Conservation (phyloP, 192 early-diverging fungal species). For the Kappamyces sp. region DNA sequence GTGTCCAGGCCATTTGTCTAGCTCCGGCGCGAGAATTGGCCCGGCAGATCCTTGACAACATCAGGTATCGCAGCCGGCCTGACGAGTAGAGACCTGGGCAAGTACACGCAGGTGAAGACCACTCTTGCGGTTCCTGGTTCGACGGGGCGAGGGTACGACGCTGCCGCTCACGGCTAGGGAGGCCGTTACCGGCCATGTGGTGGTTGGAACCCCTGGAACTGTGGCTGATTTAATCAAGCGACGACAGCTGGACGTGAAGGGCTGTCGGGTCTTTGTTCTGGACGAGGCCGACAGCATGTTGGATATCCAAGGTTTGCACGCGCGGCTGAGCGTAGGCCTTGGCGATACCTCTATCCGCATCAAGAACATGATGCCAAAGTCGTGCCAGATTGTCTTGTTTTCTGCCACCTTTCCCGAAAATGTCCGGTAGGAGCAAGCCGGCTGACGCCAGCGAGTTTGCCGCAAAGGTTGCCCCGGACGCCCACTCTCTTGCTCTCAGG, state of each 20-base stretch:
- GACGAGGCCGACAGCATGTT: conserved; percentile 99
- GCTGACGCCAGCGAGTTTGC: conserved; percentile 77
- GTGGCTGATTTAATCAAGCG: conserved; percentile 68
- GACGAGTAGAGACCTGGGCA: conserved; percentile 91
- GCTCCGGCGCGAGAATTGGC: conserved; percentile 92
- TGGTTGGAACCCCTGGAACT: conserved; percentile 95
- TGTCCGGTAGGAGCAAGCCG: too few relatives aligned
- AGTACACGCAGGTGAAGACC: conserved; percentile 73
- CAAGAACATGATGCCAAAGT: conserved; percentile 65
- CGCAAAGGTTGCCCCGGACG: conserved; percentile 69
- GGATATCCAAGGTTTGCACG: conserved; percentile 69
- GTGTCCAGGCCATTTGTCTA: conserved; percentile 79
- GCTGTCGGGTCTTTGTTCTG: conserved; percentile 79
- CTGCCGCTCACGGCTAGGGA: too few relatives aligned
- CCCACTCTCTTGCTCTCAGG: conserved; percentile 81
- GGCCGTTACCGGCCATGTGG: conserved; percentile 67
- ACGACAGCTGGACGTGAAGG: conserved; percentile 50
- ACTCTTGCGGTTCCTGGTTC: conserved; percentile 75
- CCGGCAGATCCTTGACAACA: conserved; percentile 88
- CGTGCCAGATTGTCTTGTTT: conserved; percentile 84
- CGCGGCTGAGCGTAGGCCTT: too few relatives aligned
- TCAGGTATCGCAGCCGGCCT: too few relatives aligned
- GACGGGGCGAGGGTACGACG: conserved; percentile 38
- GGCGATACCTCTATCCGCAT: conserved; percentile 81
- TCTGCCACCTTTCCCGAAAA: conserved; percentile 87